Percentiles rank a stretch among this genome's conserved stretches.
These are phyloP conservation scores for Tolypocladium ovalisporum DNA, from an alignment of 2,329 filamentous ascomycete genomes.

Conservation along the genomic window DNA sequence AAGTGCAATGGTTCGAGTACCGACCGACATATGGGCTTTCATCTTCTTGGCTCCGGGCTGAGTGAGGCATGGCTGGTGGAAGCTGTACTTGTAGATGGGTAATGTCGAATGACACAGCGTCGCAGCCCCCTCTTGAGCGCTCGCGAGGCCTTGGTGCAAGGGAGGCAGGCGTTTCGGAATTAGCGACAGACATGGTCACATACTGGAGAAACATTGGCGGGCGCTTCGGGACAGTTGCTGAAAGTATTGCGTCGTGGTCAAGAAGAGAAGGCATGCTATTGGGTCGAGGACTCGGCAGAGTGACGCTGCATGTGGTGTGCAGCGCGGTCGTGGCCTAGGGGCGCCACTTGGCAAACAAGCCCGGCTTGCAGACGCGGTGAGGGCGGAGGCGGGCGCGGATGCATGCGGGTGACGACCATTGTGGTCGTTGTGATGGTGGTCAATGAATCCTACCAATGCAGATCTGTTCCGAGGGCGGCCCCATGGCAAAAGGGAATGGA, in stretches of 20 bases:
- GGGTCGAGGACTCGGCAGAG: background rate
- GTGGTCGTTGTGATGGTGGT: background rate
- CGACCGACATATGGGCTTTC: background rate
- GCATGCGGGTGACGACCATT: background rate
- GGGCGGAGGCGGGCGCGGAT: background rate
- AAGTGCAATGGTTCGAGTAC: background rate
- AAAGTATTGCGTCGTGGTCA: background rate
- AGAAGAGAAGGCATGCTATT: background rate
- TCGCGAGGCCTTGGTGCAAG: background rate
- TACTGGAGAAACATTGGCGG: background rate
- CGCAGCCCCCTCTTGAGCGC: background rate
- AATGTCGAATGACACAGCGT: background rate
- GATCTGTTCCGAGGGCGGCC: background rate
- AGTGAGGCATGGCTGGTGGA: background rate
- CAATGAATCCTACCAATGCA: too few species aligned
- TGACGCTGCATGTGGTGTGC: too few species aligned
- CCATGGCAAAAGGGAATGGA: too few species aligned
- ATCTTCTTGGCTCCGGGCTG: background rate
- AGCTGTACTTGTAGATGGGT: too few species aligned
- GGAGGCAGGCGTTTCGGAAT: background rate
- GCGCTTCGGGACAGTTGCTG: background rate
- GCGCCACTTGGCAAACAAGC: background rate
- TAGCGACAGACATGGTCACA: background rate
- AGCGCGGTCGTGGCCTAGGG: background rate
- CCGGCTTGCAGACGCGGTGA: background rate